Evolutionary conservation across 1,139 yeast genomes (phyloP).

Genomic region (Hyphopichia buzzinii): DNA sequence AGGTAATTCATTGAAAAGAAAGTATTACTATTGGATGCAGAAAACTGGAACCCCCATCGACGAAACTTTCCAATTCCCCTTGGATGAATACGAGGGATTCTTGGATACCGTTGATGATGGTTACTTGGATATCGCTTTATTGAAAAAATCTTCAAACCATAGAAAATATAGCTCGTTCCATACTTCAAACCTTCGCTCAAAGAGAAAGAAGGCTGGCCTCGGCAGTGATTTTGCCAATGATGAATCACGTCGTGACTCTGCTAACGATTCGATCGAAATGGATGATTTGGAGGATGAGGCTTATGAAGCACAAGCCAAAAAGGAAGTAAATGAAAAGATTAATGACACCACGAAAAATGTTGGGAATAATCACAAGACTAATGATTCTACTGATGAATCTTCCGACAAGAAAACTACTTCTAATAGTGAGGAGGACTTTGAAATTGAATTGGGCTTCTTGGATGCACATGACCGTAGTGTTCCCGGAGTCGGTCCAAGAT

Average conservation of each 20-base stretch:
- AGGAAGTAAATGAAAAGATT: conserved; percentile 6
- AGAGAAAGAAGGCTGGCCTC: conserved; percentile 11
- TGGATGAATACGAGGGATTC: conserved; percentile 47
- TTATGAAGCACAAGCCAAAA: conserved; percentile 3
- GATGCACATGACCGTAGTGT: conserved; percentile 22
- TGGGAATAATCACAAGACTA: conserved; percentile 3
- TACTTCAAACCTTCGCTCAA: conserved; percentile 8
- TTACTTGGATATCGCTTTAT: conserved; percentile 52
- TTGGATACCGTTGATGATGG: conserved; percentile 61
- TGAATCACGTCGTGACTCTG: conserved; percentile 4
- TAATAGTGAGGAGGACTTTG: conserved; percentile 23
- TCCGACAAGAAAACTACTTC: conserved; percentile 16
- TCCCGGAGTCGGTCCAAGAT: conserved; percentile 28
- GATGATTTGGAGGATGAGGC: conserved; percentile 6
- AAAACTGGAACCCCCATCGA: conserved; percentile 23
- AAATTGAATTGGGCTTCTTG: conserved; percentile 27
- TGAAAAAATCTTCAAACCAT: conserved; percentile 41
- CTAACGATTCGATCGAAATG: conserved; percentile 5
- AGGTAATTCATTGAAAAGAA: conserved; percentile 31
- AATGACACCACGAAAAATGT: conserved; percentile 2
- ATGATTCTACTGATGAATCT: conserved; percentile 19
- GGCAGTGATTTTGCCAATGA: background rate
- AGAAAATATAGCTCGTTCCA: conserved; percentile 19
- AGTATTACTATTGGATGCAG: conserved; percentile 24
- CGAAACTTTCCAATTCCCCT: conserved; percentile 30